These are phyloP conservation scores for Mortierella sp. DNA, from an alignment of 371 early-diverging fungal genomes.

Conservation along the genomic window DNA sequence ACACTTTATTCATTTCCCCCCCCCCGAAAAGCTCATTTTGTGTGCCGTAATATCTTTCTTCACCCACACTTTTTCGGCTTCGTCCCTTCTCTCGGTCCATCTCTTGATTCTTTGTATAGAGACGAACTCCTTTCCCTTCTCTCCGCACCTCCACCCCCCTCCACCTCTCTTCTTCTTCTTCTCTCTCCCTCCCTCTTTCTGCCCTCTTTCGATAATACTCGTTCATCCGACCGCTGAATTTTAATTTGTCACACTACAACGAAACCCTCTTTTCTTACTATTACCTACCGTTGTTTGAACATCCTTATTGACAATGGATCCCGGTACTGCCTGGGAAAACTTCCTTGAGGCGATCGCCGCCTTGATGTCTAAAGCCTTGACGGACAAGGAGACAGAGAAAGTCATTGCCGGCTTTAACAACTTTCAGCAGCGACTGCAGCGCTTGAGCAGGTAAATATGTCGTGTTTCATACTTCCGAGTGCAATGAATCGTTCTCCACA, in stretches of 20 bases:
- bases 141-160: neutral
- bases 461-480: neutral
- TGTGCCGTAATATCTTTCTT: neutral
- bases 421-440: constrained; percentile 78
- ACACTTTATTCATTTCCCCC: no score
- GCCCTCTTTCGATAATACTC: neutral
- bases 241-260: neutral
- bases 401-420: constrained; percentile 75
- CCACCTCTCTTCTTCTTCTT: neutral
- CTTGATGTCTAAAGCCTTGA: constrained; percentile 79
- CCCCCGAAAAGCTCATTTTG: no score
- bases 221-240: neutral
- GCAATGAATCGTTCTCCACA: neutral
- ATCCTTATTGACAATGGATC: constrained; percentile 26
- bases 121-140: no score
- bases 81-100: neutral
- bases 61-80: neutral
- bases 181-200: no score
- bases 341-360: constrained; percentile 85
- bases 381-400: constrained; percentile 85
- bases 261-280: neutral
- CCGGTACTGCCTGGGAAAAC: constrained; percentile 67
- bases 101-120: no score
- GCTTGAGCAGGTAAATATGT: constrained; percentile 69
- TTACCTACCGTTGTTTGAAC: neutral